phyloP scores from a whole-genome alignment of 23 red algal genomes.

The Gracilaria gracilis region DNA sequence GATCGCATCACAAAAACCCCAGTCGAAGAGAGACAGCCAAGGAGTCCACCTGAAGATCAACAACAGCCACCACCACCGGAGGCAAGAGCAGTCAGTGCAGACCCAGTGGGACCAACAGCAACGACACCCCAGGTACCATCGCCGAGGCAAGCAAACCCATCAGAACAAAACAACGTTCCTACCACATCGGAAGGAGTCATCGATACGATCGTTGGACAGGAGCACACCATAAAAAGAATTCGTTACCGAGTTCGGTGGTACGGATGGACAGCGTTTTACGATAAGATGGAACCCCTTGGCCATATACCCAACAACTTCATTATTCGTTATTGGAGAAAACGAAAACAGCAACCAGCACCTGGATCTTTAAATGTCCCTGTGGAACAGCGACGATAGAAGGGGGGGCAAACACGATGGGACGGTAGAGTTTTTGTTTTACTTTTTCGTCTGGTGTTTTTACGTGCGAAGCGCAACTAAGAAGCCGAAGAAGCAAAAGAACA shows the following conservation, averaged over 20 bases:
- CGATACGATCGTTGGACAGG: background rate
- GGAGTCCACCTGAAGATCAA: too few relatives aligned
- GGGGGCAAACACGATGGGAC: too few relatives aligned
- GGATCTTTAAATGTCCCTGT: too few relatives aligned
- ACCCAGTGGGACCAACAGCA: too few relatives aligned
- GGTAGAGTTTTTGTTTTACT: too few relatives aligned
- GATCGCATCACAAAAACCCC: background rate
- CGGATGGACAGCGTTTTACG: background rate
- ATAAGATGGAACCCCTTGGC: background rate
- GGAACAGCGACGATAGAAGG: background rate
- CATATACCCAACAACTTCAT: constrained; percentile 5
- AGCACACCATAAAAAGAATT: background rate
- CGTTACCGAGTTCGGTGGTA: background rate
- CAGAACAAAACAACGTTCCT: background rate
- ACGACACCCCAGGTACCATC: too few relatives aligned
- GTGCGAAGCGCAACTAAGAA: too few relatives aligned
- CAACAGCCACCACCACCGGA: background rate
- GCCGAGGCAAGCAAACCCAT: too few relatives aligned
- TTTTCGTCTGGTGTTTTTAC: too few relatives aligned
- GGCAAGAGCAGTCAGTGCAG: background rate
- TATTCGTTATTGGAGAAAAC: background rate
- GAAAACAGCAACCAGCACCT: background rate
- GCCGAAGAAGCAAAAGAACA: too few relatives aligned
- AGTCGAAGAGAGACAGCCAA: too few relatives aligned
- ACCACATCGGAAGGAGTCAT: background rate